Evolutionary conservation across 441 rosid genomes (phyloP).

Genomic region (Theobroma grandiflorum): DNA sequence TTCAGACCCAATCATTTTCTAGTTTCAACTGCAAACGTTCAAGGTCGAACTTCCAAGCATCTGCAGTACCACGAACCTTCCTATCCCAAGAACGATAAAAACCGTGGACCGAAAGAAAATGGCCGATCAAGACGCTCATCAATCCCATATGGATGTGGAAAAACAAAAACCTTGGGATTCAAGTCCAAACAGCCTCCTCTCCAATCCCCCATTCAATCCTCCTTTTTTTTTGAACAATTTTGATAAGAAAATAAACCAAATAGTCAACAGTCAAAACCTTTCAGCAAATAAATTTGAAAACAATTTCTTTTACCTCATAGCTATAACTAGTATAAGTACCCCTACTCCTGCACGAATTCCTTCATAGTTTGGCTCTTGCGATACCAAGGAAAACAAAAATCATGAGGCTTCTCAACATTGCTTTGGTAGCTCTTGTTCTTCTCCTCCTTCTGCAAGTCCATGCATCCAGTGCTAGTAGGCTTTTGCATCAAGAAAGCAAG

Average conservation of each 20-base stretch:
- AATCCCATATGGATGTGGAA: background rate
- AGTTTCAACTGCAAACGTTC: no score
- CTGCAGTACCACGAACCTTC: background rate
- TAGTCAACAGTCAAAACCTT: conserved; percentile 42
- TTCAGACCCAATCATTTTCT: no score
- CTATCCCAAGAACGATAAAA: background rate
- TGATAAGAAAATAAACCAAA: no score
- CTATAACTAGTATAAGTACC: conserved; percentile 35
- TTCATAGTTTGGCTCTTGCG: background rate
- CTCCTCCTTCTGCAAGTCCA: conserved; percentile 39
- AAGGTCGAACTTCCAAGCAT: background rate
- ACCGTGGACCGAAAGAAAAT: no score
- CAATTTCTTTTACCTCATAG: background rate
- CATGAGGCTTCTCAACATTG: conserved; percentile 36
- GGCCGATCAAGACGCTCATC: no score
- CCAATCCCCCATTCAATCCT: conserved; percentile 2
- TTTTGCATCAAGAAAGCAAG: conserved; percentile 36
- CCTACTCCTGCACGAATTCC: background rate
- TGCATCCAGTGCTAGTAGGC: conserved; percentile 40
- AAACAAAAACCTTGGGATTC: conserved; percentile 24
- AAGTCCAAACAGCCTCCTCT: conserved; percentile 17
- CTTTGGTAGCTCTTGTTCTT: conserved; percentile 34
- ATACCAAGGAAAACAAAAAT: background rate
- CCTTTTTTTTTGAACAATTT: background rate
- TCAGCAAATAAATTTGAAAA: background rate